Base-by-base conservation (phyloP, 2,329 filamentous ascomycete genomes). In the Neocatenulostroma microsporum region DNA sequence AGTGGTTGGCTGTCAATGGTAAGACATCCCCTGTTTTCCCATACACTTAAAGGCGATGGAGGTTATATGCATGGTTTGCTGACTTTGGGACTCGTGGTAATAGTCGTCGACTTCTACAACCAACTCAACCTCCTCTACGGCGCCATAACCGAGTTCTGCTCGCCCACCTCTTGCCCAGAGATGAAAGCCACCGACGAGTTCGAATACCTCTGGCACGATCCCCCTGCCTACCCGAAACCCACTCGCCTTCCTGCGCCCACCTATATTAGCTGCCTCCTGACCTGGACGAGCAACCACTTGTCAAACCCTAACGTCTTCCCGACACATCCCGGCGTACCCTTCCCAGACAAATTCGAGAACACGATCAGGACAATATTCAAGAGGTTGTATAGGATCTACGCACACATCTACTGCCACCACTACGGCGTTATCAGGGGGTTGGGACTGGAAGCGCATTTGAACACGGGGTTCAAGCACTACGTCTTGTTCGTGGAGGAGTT, bases 111-210 rank as follows among this genome's bases (percentile, higher is more conserved):
- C 66, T 98, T 98, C 66, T 98, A 98, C 77, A 98, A 98, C 70
- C 91, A 98, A 66, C 94, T 98, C 71, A 98, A 98, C 67, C 76
- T 98, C 23, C 80, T 98, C 41, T 98, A 98, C 62, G 93, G 93
- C 41, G 91, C 91, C 49, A 98, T 98, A 60, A 98, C 91, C 42
- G 91, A 98, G 61, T 98, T 98, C 66, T 98, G 91, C 72, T 96
- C 91, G 18, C 89, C 91, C 21, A 83, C 91, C 60, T 87, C 87
- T 47, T 98, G 91, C 62, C 91, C 91, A 1, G 91, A 96, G 68
- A 98, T 98, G 91, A 98, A 98, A 66, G 91, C 91, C n/a, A 98
- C 91, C 8, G 93, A 98, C 67, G 91, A 98, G 82, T 98, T 96
- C 63, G 91, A 98, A 64, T 98, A 98, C 64, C 80, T 98, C 49